A percentile compares a stretch with the other conserved stretches of the same genome.
Evolutionary conservation across 495 filamentous ascomycete genomes (phyloP).

Genomic region (Aspergillus nanangensis): DNA sequence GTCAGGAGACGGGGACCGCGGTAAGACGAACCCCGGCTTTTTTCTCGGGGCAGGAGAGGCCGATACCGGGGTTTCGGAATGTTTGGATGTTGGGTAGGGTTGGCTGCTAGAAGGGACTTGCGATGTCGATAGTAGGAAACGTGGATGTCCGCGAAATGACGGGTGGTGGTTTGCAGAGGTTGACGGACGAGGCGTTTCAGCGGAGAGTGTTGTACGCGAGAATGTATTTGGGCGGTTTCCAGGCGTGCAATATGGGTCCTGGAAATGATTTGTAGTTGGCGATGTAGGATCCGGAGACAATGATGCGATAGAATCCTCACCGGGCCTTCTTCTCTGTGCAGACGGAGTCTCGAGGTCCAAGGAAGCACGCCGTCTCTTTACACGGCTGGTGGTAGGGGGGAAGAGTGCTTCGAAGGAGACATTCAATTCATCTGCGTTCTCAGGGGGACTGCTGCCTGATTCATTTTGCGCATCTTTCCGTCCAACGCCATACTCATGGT

Average conservation of each 20-base stretch:
- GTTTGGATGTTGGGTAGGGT: constrained; percentile 11
- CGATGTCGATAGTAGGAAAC: constrained; percentile 23
- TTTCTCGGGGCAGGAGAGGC: constrained; percentile 16
- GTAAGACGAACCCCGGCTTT: constrained; percentile 36
- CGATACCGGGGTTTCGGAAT: constrained; percentile 4
- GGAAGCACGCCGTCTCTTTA: constrained; percentile 27
- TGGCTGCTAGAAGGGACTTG: constrained; percentile 18
- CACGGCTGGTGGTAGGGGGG: constrained; percentile 13
- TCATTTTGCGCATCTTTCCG: background rate
- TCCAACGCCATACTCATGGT: background rate
- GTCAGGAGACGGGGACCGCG: constrained; percentile 33
- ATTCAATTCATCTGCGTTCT: constrained; percentile 11
- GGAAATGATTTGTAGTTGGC: background rate
- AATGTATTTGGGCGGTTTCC: no score
- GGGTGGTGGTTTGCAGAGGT: constrained; percentile 20
- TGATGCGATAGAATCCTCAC: constrained; percentile 9
- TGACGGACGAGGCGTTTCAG: constrained; percentile 6
- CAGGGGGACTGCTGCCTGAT: constrained; percentile 19
- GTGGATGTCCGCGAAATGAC: constrained; percentile 22
- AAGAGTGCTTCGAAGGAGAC: constrained; percentile 30
- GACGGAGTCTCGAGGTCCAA: constrained; percentile 5
- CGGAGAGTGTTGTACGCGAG: no score
- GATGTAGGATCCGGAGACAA: constrained; percentile 16
- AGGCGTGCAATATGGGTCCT: background rate
- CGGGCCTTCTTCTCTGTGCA: background rate